A percentile compares a stretch with the other conserved stretches of the same genome.
phyloP scores from a whole-genome alignment of 495 filamentous ascomycete species.

The Aspergillus olivimuriae region DNA sequence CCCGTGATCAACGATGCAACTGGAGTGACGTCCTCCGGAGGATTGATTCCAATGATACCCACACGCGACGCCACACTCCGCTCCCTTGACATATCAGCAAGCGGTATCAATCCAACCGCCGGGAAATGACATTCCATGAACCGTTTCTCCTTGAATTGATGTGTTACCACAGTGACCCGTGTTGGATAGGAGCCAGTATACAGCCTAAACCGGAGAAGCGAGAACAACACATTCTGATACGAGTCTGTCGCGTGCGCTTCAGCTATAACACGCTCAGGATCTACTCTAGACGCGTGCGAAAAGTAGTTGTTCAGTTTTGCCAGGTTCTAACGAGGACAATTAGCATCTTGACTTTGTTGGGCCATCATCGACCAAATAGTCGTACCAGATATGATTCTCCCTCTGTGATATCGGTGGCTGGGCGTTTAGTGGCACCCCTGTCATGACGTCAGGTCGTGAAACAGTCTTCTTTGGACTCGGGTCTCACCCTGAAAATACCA shows the following conservation, averaged over 20 bases:
- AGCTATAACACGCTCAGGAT: constrained; percentile 31
- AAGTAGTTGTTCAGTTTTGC: constrained; percentile 37
- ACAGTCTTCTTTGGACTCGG: too few relatives aligned
- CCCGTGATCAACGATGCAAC: constrained; percentile 35
- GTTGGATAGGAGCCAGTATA: constrained; percentile 29
- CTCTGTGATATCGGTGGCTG: constrained; percentile 51
- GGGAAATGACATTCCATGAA: constrained; percentile 63
- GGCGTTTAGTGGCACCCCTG: constrained; percentile 56
- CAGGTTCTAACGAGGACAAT: constrained; percentile 38
- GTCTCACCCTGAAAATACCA: constrained; percentile 65
- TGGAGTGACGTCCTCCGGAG: constrained; percentile 50
- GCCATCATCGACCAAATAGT: background rate
- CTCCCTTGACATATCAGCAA: background rate
- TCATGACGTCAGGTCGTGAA: background rate
- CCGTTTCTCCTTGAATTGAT: constrained; percentile 64
- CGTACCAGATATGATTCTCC: constrained; percentile 57
- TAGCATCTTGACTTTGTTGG: too few relatives aligned
- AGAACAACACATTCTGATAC: constrained; percentile 71
- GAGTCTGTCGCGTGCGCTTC: constrained; percentile 72
- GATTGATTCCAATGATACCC: constrained; percentile 61
- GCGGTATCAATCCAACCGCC: constrained; percentile 48
- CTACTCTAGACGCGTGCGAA: constrained; percentile 7
- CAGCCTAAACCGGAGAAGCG: constrained; percentile 52
- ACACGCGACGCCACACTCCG: background rate
- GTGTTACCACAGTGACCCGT: constrained; percentile 63